Conservation (phyloP, 2,329 filamentous ascomycete species). For the Phialophora verrucosa region DNA sequence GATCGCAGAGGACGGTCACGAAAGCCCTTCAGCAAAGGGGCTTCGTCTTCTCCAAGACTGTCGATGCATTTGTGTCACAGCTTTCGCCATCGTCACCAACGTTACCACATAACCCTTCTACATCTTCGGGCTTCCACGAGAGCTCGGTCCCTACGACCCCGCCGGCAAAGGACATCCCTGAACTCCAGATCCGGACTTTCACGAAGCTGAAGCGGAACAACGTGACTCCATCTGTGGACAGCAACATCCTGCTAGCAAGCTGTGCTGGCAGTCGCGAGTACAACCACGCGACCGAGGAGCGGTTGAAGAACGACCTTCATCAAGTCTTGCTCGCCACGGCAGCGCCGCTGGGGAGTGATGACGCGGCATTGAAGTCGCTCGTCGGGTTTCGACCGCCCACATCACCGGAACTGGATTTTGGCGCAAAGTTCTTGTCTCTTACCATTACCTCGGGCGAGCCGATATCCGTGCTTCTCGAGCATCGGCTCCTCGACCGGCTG, state of each 20-base stretch:
- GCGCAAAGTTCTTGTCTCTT: constrained; percentile 55
- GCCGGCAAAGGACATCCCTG: constrained; percentile 75
- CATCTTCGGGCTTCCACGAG: constrained; percentile 35
- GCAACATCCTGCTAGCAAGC: constrained; percentile 73
- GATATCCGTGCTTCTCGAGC: constrained; percentile 54
- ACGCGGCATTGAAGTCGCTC: neutral
- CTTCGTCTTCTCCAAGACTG: constrained; percentile 78
- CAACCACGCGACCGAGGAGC: constrained; percentile 23
- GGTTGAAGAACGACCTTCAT: constrained; percentile 36
- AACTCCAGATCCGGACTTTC: constrained; percentile 84
- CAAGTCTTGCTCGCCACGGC: constrained; percentile 37
- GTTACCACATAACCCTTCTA: constrained; percentile 38
- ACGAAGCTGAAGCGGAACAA: constrained; percentile 76
- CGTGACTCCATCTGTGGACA: constrained; percentile 74
- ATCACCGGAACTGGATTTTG: constrained; percentile 21
- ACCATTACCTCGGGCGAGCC: constrained; percentile 54
- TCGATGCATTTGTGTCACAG: constrained; percentile 68
- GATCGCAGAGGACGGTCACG: constrained; percentile 74
- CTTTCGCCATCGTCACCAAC: constrained; percentile 47
- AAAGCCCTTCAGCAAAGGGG: constrained; percentile 77
- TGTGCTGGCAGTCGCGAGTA: constrained; percentile 69
- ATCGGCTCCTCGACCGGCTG: constrained; percentile 51
- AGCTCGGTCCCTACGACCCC: constrained; percentile 67
- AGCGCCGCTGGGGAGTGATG: neutral
- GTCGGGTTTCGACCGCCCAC: neutral